phyloP scores from a whole-genome alignment of 2,329 filamentous ascomycete species.

The Colletotrichum paranaense region DNA sequence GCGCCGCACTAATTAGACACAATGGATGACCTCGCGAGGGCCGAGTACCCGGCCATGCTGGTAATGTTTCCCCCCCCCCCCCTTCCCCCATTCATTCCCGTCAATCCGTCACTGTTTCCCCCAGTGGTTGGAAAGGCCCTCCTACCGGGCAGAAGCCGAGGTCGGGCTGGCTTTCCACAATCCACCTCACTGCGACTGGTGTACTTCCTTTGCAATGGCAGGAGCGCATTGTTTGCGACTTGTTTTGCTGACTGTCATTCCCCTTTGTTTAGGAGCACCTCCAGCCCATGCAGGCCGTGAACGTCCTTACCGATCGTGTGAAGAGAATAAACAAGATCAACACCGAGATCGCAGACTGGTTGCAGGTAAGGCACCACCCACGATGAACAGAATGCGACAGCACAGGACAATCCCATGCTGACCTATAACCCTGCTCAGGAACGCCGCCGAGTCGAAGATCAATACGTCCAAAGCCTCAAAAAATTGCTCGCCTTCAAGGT shows the following conservation, averaged over 20 bases:
- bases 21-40: slow-evolving; percentile 83
- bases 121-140: neutral
- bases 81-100: neutral
- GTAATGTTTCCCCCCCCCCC: slow-evolving; percentile 59
- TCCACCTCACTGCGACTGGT: neutral
- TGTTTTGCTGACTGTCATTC: slow-evolving; percentile 33
- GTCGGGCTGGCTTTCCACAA: neutral
- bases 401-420: slow-evolving; percentile 25
- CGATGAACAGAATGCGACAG: neutral
- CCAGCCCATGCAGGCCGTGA: slow-evolving; percentile 83
- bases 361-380: slow-evolving; percentile 74
- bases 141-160: neutral
- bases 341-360: slow-evolving; percentile 93
- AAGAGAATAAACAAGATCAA: slow-evolving; percentile 89
- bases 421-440: slow-evolving; percentile 68
- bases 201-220: neutral
- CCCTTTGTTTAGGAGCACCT: slow-evolving; percentile 74
- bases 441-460: slow-evolving; percentile 90
- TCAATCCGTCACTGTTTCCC: neutral
- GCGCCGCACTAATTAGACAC: slow-evolving; percentile 39
- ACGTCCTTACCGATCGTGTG: slow-evolving; percentile 86
- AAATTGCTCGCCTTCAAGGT: slow-evolving; percentile 82
- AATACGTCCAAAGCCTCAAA: slow-evolving; percentile 84
- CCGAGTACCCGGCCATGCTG: slow-evolving; percentile 95
- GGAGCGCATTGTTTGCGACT: slow-evolving; percentile 33